These are phyloP conservation scores for Sicyos baderoa DNA, from an alignment of 306 rosid genomes.

Conservation along the genomic window DNA sequence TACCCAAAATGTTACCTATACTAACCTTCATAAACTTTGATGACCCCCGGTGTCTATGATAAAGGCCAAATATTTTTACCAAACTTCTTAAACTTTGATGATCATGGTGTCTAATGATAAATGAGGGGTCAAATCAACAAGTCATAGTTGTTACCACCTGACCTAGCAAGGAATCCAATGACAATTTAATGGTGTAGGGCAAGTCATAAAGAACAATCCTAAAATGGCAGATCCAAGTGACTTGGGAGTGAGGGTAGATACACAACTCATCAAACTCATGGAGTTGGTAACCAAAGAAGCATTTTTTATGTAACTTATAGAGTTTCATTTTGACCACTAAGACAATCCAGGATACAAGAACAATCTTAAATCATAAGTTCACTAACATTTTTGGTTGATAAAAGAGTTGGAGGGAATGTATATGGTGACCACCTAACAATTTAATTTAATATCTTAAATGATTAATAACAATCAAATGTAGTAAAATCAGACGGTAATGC, in stretches of 20 bases:
- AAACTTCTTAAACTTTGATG: not conserved
- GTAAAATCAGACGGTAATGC: no score
- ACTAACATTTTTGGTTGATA: not conserved
- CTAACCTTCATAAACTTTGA: not conserved
- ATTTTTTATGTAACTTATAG: not conserved
- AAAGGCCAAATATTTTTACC: not conserved
- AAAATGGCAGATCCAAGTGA: not conserved
- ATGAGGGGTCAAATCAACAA: conserved; percentile 3
- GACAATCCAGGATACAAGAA: no score
- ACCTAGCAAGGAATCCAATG: not conserved
- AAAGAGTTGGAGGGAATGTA: no score
- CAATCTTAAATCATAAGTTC: not conserved
- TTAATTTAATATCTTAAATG: no score
- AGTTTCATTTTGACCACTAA: no score
- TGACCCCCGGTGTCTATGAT: not conserved
- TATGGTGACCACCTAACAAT: no score
- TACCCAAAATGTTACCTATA: not conserved
- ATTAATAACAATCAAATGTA: no score
- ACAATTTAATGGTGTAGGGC: not conserved
- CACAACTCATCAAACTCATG: no score
- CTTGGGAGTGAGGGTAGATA: not conserved
- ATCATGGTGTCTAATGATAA: not conserved
- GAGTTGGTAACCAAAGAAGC: not conserved
- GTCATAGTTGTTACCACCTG: not conserved
- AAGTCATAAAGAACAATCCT: not conserved